Base-by-base conservation (phyloP, 495 filamentous ascomycete genomes). In the Ramalina intermedia region DNA sequence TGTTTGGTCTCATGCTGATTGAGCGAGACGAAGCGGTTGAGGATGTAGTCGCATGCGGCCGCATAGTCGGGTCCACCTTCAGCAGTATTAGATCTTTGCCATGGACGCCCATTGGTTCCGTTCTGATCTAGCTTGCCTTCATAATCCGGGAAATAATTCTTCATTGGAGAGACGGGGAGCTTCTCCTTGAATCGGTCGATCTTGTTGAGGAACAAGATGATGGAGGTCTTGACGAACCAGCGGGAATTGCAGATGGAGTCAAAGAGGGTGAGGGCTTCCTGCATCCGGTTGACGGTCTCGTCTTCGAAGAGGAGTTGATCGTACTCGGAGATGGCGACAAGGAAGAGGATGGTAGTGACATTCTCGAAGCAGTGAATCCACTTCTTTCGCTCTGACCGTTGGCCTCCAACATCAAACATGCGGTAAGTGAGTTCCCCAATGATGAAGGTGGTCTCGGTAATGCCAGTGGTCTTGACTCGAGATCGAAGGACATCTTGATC, bases 351-450 rank as follows among this genome's bases (percentile, higher is more conserved):
- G 16, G 91, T 94, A 41, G 90, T 95, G 61, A 98, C 91, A 59
- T 98, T 96, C 72, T 98, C 91, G 70, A 98, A 98, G 73, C 90
- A 94, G 72, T 99, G 91, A 51, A 99, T 99, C 91, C 91, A 99
- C 82, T 99, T 99, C 83, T 99, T 99, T 55, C 91, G 84, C 68
- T 99, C 91, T 1, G 93, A 96, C 58, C 91, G 83, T 69, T 96
- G 91, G 59, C 91, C 91, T 74, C 91, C 91, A 29, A 99, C 91
- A 64, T 99, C 91, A 70, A 96, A 96, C 91, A 99, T 99, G 48
- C 93, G 81, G 70, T 96, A 99, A 27, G 88, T 96, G 60, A 99
- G 70, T 59, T 96, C 87, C 52, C 91, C 93, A 55, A 96, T 93
- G 62, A 94, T 90, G 69, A 99, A 99, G 41, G 88, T 91, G 17